Conservation (phyloP, 2,329 filamentous ascomycete species). For the Niveomyces coronatus region DNA sequence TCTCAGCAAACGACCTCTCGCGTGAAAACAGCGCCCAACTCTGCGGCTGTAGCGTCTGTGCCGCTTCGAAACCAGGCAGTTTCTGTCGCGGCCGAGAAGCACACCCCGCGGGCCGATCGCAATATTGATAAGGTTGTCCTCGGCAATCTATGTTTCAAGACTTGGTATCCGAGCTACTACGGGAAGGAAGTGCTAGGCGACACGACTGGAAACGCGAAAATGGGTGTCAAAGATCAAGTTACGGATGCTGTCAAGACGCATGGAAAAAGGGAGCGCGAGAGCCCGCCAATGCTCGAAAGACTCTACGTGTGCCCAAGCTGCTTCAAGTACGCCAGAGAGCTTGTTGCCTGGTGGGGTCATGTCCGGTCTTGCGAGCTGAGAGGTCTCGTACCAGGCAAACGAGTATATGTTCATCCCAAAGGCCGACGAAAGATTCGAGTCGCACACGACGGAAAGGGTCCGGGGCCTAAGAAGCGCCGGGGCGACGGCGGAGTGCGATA, state of each 20-base stretch:
- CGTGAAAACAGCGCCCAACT: constrained; percentile 18
- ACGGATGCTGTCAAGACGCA: constrained; percentile 15
- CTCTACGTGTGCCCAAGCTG: constrained; percentile 87
- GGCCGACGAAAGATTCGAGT: constrained; percentile 31
- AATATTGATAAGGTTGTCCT: constrained; percentile 84
- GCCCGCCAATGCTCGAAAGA: constrained; percentile 45
- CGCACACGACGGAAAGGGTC: constrained; percentile 19
- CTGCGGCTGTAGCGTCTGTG: constrained; percentile 22
- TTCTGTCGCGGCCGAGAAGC: constrained; percentile 19
- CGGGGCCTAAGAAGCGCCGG: constrained; percentile 28
- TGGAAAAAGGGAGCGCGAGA: constrained; percentile 25
- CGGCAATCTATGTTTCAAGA: constrained; percentile 72
- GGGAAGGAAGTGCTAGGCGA: constrained; percentile 57
- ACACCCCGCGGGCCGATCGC: constrained; percentile 43
- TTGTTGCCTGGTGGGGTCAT: constrained; percentile 48
- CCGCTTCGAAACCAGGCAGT: constrained; percentile 25
- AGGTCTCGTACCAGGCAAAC: constrained; percentile 49
- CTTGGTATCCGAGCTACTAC: constrained; percentile 92
- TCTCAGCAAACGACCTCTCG: constrained; percentile 22
- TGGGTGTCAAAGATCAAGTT: constrained; percentile 18
- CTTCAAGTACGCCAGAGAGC: constrained; percentile 76
- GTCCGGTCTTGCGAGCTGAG: constrained; percentile 45
- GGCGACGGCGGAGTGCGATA: constrained; percentile 26
- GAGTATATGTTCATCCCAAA: constrained; percentile 59
- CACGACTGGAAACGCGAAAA: constrained; percentile 21